A percentile compares a stretch with the other conserved stretches of the same genome.
Evolutionary conservation across 768 basidiomycete genomes (phyloP).

Genomic region (Crucibulum laeve): DNA sequence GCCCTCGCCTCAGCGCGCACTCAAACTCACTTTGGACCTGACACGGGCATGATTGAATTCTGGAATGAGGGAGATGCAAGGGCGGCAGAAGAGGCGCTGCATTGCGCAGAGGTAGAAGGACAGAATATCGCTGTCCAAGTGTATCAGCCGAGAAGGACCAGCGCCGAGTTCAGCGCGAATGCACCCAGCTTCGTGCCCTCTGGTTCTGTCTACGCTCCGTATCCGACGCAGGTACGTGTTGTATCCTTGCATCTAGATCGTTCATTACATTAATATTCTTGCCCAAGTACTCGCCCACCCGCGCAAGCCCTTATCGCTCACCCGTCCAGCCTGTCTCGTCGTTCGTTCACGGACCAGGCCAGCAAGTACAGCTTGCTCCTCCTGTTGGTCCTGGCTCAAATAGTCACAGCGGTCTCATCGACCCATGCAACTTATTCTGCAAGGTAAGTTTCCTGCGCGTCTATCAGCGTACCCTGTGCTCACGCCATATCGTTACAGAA

Average conservation of each 20-base stretch:
- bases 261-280: not conserved
- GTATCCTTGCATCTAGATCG: not conserved
- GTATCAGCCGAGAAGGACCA: constrained; percentile 65
- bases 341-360: constrained; percentile 85
- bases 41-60: constrained; percentile 78
- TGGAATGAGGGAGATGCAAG: constrained; percentile 86
- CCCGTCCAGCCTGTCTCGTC: constrained; percentile 40
- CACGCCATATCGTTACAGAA: constrained; percentile 46
- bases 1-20: constrained; percentile 76
- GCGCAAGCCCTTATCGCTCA: constrained; percentile 39
- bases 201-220: constrained; percentile 53
- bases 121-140: constrained; percentile 82
- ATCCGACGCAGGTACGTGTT: constrained; percentile 51
- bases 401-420: constrained; percentile 84
- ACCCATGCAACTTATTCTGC: constrained; percentile 88
- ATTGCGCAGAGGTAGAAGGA: constrained; percentile 79
- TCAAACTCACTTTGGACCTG: constrained; percentile 71
- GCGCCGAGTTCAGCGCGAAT: constrained; percentile 66
- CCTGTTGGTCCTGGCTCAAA: constrained; percentile 67
- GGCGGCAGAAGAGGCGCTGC: constrained; percentile 74
- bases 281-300: constrained; percentile 26
- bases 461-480: constrained; percentile 2
- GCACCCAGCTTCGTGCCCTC: constrained; percentile 78
- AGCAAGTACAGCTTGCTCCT: constrained; percentile 85
- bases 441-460: constrained; percentile 45